Percentiles rank a stretch among this genome's conserved stretches.
Evolutionary conservation across 108 stramenopile species (phyloP).

Genomic region (Thalassiosira profunda): DNA sequence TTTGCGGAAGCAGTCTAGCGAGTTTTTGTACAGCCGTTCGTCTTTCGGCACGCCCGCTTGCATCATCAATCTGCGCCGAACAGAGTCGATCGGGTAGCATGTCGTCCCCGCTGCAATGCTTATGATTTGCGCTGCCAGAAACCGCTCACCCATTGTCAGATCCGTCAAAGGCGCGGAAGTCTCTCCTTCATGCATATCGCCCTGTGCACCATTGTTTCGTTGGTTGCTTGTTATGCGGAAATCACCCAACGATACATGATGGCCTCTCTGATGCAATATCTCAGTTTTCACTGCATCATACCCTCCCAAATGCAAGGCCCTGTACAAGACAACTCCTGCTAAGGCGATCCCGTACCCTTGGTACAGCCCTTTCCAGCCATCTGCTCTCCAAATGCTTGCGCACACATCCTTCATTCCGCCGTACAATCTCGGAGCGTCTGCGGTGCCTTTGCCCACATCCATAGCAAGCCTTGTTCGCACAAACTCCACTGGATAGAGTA

Average conservation of each 20-base stretch:
- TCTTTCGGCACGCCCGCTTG: conserved; percentile 68
- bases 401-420: conserved; percentile 82
- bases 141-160: conserved; percentile 74
- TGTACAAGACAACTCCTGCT: conserved; percentile 93
- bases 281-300: conserved; percentile 95
- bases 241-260: conserved; percentile 22
- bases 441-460: conserved; percentile 84
- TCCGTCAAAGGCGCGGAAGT: conserved; percentile 3
- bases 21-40: conserved; percentile 60
- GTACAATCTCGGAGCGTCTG: conserved; percentile 48
- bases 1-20: conserved; percentile 66
- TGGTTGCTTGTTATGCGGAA: conserved; percentile 15
- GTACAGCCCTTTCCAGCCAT: conserved; percentile 95
- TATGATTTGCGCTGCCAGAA: conserved; percentile 90
- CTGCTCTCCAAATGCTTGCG: conserved; percentile 60
- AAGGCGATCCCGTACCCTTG: conserved; percentile 97
- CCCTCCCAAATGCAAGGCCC: conserved; percentile 95
- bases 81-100: conserved; percentile 99
- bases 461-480: conserved; percentile 96
- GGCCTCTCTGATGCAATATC: conserved; percentile 48
- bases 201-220: conserved; percentile 4
- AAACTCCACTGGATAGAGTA: conserved; percentile 98
- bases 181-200: neutral
- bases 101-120: conserved; percentile 90
- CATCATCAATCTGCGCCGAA: conserved; percentile 98